These are phyloP conservation scores for Vaccinium macrocarpon DNA, from an alignment of 148 eudicot species.

Conservation along the genomic window DNA sequence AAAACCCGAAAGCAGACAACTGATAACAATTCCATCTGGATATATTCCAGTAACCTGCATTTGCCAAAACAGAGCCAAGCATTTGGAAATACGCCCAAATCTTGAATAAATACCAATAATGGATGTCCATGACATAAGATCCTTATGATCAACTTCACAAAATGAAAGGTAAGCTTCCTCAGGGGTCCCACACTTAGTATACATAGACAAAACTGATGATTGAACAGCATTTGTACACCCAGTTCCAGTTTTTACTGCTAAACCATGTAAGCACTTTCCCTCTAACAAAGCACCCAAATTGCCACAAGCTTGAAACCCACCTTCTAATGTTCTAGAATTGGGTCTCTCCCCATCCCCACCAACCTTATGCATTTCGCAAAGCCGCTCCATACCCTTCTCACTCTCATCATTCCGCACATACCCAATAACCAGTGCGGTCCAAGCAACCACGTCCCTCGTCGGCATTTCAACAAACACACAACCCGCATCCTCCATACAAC, in stretches of 20 bases:
- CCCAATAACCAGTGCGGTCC: conserved; percentile 72
- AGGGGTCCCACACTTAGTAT: conserved; percentile 52
- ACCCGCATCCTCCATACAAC: conserved; percentile 42
- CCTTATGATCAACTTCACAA: conserved; percentile 44
- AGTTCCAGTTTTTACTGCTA: conserved; percentile 54
- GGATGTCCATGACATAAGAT: conserved; percentile 66
- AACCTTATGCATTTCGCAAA: conserved; percentile 53
- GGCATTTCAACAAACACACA: conserved; percentile 54
- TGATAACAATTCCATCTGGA: conserved; percentile 55
- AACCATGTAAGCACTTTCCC: conserved; percentile 63
- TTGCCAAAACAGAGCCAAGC: conserved; percentile 40
- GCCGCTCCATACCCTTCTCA: conserved; percentile 47
- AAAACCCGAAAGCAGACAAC: conserved; percentile 55
- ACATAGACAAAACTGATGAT: conserved; percentile 62
- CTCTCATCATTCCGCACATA: conserved; percentile 65
- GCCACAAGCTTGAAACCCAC: conserved; percentile 70
- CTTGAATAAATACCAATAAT: conserved; percentile 54
- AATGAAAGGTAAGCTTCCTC: conserved; percentile 47
- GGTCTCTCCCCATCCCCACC: conserved; percentile 44
- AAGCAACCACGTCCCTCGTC: conserved; percentile 49
- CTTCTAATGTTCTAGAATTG: conserved; percentile 68
- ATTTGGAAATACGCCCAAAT: conserved; percentile 32
- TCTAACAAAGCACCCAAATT: conserved; percentile 45
- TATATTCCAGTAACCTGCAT: conserved; percentile 46
- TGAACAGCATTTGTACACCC: conserved; percentile 30